Conservation (phyloP, 306 rosid genomes). For the Cucurbita pepo region DNA sequence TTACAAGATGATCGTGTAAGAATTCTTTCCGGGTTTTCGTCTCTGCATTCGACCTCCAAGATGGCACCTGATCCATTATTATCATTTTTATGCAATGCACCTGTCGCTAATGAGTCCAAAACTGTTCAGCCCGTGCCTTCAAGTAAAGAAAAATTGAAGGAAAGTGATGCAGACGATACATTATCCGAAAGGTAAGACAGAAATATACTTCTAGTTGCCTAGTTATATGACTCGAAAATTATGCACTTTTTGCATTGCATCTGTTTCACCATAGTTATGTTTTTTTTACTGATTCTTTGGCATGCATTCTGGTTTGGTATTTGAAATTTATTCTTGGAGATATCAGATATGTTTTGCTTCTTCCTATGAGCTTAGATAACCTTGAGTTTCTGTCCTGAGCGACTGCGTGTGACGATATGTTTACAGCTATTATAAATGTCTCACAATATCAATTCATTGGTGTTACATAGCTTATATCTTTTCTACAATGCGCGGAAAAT, state of each 20-base stretch:
- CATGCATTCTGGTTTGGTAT: neutral
- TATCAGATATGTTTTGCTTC: neutral
- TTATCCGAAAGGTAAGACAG: constrained; percentile 31
- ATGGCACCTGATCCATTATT: constrained; percentile 34
- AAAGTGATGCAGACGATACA: constrained; percentile 16
- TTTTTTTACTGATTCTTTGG: neutral
- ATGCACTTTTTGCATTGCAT: neutral
- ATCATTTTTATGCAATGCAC: constrained; percentile 28
- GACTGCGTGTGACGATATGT: neutral
- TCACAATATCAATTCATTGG: neutral
- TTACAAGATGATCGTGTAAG: constrained; percentile 19
- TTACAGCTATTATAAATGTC: neutral
- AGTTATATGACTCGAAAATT: neutral
- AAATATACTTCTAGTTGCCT: neutral
- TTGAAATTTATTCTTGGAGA: neutral
- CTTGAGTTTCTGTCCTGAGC: neutral
- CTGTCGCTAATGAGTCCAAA: constrained; percentile 12
- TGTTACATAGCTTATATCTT: neutral
- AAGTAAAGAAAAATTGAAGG: constrained; percentile 27
- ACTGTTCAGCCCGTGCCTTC: constrained; percentile 25
- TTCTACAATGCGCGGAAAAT: neutral
- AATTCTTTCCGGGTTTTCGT: constrained; percentile 17
- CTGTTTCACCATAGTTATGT: neutral
- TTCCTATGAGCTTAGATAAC: neutral
- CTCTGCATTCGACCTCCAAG: constrained; percentile 33